These are phyloP conservation scores for Apiotrichum gracile DNA, from an alignment of 1,284 basidiomycete species.

Conservation along the genomic window DNA sequence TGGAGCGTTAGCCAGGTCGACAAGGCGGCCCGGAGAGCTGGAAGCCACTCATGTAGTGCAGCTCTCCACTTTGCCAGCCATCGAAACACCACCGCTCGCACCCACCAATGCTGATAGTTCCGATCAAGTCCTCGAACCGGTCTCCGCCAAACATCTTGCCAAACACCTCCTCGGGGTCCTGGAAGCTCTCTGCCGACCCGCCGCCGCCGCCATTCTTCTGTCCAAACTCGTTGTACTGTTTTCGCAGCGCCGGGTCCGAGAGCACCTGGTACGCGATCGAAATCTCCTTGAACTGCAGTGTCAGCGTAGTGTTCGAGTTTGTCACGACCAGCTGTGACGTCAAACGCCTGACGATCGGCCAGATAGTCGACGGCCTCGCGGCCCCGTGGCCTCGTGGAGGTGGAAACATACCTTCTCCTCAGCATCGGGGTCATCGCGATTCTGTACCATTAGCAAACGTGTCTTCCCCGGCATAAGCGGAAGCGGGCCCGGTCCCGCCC, in stretches of 20 bases:
- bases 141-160: constrained; percentile 74
- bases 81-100: neutral
- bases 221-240: constrained; percentile 84
- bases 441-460: constrained; percentile 54
- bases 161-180: constrained; percentile 82
- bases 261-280: constrained; percentile 79
- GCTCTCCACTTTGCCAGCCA: neutral
- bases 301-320: neutral
- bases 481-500: no score
- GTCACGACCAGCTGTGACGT: neutral
- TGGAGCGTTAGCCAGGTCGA: constrained; percentile 49
- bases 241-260: constrained; percentile 73
- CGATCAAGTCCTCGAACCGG: constrained; percentile 51
- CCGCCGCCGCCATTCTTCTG: constrained; percentile 46
- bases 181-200: constrained; percentile 37
- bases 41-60: no score
- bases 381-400: constrained; percentile 33
- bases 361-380: neutral
- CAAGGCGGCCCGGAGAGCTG: no score
- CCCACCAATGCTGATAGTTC: constrained; percentile 49
- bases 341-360: neutral
- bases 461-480: no score
- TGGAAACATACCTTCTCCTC: constrained; percentile 60
- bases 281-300: constrained; percentile 67
- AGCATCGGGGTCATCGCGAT: constrained; percentile 83